Conservation (phyloP, 2,329 filamentous ascomycete species). For the Paecilomyces sp. region DNA sequence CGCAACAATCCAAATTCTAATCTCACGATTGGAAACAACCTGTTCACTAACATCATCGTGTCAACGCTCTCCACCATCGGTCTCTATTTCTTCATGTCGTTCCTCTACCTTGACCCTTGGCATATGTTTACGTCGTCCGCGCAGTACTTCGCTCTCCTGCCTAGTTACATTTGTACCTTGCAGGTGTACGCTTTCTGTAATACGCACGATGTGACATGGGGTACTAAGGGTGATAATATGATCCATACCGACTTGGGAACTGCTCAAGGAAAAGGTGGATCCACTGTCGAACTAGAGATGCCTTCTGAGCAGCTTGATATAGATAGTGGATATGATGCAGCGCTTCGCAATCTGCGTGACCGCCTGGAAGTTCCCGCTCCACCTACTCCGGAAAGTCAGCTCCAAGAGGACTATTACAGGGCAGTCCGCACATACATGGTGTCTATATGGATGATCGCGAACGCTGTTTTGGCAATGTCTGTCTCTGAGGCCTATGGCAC, state of each 20-base stretch:
- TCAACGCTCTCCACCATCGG: conserved; percentile 84
- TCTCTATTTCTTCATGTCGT: conserved; percentile 92
- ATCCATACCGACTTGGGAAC: conserved; percentile 86
- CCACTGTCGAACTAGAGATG: conserved; percentile 93
- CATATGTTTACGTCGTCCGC: conserved; percentile 91
- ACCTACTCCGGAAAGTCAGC: conserved; percentile 63
- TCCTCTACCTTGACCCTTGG: conserved; percentile 96
- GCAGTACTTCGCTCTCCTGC: conserved; percentile 90
- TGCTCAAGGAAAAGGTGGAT: conserved; percentile 67
- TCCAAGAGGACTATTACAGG: conserved; percentile 98
- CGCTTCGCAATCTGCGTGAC: conserved; percentile 89
- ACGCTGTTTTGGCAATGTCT: conserved; percentile 88
- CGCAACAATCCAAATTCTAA: conserved; percentile 35
- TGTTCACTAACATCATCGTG: conserved; percentile 92
- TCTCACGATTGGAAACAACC: conserved; percentile 67
- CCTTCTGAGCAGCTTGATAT: conserved; percentile 96
- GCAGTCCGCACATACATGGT: conserved; percentile 98
- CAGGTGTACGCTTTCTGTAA: conserved; percentile 99
- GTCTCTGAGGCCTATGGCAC: conserved; percentile 78
- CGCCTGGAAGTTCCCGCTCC: conserved; percentile 69
- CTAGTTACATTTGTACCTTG: conserved; percentile 90
- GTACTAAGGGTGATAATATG: conserved; percentile 96
- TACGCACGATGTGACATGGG: conserved; percentile 98
- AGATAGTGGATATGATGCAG: conserved; percentile 94
- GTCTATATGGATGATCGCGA: conserved; percentile 84